Evolutionary conservation across 495 filamentous ascomycete genomes (phyloP), one percentile per base, ranked within the genome.

Genomic region (Penicillium malachiteum): DNA sequence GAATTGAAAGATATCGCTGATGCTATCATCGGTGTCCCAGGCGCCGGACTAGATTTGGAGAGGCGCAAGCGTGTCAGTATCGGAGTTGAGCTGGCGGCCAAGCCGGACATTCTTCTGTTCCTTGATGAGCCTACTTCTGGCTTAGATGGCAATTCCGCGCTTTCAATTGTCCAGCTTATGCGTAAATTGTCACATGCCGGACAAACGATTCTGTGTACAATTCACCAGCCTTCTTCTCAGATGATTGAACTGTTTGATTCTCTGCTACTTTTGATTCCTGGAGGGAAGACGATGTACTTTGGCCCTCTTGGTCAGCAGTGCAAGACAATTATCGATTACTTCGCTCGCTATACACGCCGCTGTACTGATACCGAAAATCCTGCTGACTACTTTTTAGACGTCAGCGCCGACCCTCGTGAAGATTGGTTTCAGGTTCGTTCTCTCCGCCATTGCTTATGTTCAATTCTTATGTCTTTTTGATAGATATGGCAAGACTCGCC

Each of bases 71-170:
- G 41, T 21, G 7, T 26, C 52, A 7, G 55, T 48, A 91, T 92
- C 52, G 89, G 85, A 46, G 87, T 92, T 7, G 89, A 92, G 65
- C 72, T 92, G 0, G 88, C 85, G 0, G 85, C 89, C 1, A 86
- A 86, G 57, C 89, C 88, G 0, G 78, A 79, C 3, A 70, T 89
- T 0, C 67, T 89, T 4, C 18, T 44, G 17, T 73, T 89, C 12
- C 84, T 88, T 71, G 71, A 88, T 37, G 84, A 88, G 56, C 84
- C 84, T 0, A 84, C 83, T 1, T 83, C 81, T 10, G 89, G 89
- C 14, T 74, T 92, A 1, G 89, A 92, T 61, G 78, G 78, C 1
- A 83, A 90, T 54, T 81, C 81, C 0, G 87, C 89, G 7, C 81
- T 76, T 56, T 84, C 79, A 0, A 90, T 90, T 52, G 75, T 88